phyloP scores from a whole-genome alignment of 139 green algal species.

The Mesostigma viride region DNA sequence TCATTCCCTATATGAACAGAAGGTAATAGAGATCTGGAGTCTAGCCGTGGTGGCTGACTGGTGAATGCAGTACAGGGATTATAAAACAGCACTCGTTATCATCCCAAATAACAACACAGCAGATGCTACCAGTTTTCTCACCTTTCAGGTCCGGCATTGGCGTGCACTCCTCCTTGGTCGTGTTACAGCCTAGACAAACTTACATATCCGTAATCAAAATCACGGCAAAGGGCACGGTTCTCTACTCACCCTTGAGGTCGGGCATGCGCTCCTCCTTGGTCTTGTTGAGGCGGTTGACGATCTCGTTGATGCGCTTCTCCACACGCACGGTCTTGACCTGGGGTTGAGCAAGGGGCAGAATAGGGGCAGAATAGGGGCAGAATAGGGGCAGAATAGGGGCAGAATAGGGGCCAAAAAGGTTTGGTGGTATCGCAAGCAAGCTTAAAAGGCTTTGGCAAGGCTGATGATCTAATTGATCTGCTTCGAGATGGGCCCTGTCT shows the following conservation, averaged over 20 bases:
- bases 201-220: neutral
- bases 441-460: too few species aligned
- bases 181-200: neutral
- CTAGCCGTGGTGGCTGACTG: too few species aligned
- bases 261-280: constrained; percentile 65
- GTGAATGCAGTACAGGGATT: too few species aligned
- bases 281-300: constrained; percentile 89
- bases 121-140: neutral
- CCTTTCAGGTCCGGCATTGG: neutral
- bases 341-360: neutral
- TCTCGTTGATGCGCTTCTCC: constrained; percentile 65
- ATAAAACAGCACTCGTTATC: neutral
- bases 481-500: too few species aligned
- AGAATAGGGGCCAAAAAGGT: neutral
- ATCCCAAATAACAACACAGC: neutral
- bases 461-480: too few species aligned
- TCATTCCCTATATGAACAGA: too few species aligned
- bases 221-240: neutral
- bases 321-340: constrained; percentile 45
- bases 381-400: too few species aligned
- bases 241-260: constrained; percentile 51
- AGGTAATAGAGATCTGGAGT: too few species aligned
- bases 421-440: too few species aligned
- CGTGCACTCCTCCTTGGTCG: neutral
- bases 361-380: too few species aligned